These are phyloP conservation scores for Pichia manshurica DNA, from an alignment of 805 yeast genomes.

Conservation along the genomic window DNA sequence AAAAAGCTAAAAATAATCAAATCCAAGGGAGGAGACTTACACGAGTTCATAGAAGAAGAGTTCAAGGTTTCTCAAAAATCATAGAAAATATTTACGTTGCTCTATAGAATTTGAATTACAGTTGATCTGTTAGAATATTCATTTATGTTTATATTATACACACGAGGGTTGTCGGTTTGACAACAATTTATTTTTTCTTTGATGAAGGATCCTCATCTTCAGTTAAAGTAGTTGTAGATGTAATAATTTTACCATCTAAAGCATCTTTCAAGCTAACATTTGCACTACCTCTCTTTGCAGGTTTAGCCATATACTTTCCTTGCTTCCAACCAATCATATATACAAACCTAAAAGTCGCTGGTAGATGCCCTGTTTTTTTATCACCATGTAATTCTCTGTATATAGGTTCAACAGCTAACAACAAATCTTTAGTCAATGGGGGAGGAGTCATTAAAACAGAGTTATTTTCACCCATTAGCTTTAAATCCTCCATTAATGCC, in stretches of 20 bases:
- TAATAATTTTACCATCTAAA: constrained; percentile 24
- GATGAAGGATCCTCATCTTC: constrained; percentile 13
- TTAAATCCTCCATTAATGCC: constrained; percentile 63
- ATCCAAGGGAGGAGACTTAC: background rate
- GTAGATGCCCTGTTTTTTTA: constrained; percentile 45
- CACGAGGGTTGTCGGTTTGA: background rate
- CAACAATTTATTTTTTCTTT: background rate
- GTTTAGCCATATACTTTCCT: constrained; percentile 62
- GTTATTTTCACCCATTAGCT: constrained; percentile 81
- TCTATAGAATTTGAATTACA: background rate
- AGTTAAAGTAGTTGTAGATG: constrained; percentile 14
- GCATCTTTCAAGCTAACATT: constrained; percentile 64
- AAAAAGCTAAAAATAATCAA: background rate
- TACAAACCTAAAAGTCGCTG: constrained; percentile 73
- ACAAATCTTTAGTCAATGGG: constrained; percentile 51
- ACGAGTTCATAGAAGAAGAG: background rate
- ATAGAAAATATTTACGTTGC: no score
- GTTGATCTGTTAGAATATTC: no score
- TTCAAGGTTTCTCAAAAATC: background rate
- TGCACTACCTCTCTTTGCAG: constrained; percentile 68
- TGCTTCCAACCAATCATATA: constrained; percentile 90
- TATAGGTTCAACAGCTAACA: constrained; percentile 72
- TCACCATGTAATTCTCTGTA: constrained; percentile 69
- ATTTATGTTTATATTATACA: background rate
- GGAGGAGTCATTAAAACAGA: constrained; percentile 38